Percentiles rank a stretch among this genome's conserved stretches.
These are phyloP conservation scores for Phyllosticta citriasiana DNA, from an alignment of 2,329 filamentous ascomycete genomes.

Conservation along the genomic window DNA sequence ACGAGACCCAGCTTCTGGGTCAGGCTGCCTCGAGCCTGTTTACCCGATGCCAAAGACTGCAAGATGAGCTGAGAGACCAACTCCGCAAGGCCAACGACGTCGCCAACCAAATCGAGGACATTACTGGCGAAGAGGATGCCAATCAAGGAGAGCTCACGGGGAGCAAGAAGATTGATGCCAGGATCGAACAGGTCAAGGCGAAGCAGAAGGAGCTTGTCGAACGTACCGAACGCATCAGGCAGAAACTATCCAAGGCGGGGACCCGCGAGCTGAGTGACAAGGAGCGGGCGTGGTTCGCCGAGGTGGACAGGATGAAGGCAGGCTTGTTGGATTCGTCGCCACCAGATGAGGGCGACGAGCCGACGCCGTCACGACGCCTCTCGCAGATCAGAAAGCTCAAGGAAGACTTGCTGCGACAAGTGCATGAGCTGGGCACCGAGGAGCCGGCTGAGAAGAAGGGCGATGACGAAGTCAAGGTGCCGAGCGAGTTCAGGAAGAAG, in stretches of 20 bases:
- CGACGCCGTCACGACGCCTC: conserved; percentile 39
- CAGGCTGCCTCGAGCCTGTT: conserved; percentile 64
- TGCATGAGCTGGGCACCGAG: conserved; percentile 15
- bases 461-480: conserved; percentile 16
- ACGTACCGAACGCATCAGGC: conserved; percentile 50
- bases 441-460: conserved; percentile 12
- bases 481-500: conserved; percentile 23
- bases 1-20: conserved; percentile 59
- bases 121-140: conserved; percentile 49
- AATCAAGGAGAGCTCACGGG: conserved; percentile 28
- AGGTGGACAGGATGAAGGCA: conserved; percentile 37
- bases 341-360: conserved; percentile 22
- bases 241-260: conserved; percentile 35
- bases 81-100: conserved; percentile 56
- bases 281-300: conserved; percentile 50
- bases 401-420: conserved; percentile 35
- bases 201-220: conserved; percentile 48
- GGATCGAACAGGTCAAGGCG: conserved; percentile 45
- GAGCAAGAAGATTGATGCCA: conserved; percentile 48
- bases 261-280: conserved; percentile 48
- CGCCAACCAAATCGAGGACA: conserved; percentile 54
- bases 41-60: conserved; percentile 57
- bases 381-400: conserved; percentile 47
- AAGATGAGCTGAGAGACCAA: conserved; percentile 58
- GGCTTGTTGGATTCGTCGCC: conserved; percentile 25